These are phyloP conservation scores for Ophiocordyceps camponoti-saundersi DNA, from an alignment of 2,329 filamentous ascomycete species.

Conservation along the genomic window DNA sequence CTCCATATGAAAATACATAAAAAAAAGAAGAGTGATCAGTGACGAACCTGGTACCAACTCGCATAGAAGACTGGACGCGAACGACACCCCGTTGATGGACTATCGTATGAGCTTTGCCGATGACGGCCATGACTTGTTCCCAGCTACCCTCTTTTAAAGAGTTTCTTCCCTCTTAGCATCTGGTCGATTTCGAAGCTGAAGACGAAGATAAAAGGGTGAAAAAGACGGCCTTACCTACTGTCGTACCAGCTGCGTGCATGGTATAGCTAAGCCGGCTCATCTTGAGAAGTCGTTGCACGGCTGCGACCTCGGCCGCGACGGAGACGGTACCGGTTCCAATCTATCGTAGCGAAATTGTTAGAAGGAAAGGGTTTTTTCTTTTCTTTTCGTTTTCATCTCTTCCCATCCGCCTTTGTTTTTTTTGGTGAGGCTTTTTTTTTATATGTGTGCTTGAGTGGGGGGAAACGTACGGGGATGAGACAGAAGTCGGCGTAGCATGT, in stretches of 20 bases:
- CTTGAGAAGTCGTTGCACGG: conserved; percentile 72
- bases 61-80: conserved; percentile 76
- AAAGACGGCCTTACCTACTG: conserved; percentile 55
- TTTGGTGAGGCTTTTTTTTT: too few relatives aligned
- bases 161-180: too few relatives aligned
- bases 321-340: conserved; percentile 66
- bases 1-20: too few relatives aligned
- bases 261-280: conserved; percentile 65
- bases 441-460: not conserved
- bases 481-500: conserved; percentile 83
- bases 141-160: conserved; percentile 71
- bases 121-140: conserved; percentile 71
- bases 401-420: too few relatives aligned
- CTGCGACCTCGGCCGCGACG: conserved; percentile 70
- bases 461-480: conserved; percentile 51
- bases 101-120: conserved; percentile 70
- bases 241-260: conserved; percentile 91
- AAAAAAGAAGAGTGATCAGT: not conserved
- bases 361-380: too few relatives aligned
- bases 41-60: conserved; percentile 59
- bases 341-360: too few relatives aligned
- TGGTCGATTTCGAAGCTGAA: too few relatives aligned
- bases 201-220: not conserved
- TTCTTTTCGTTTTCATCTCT: too few relatives aligned
- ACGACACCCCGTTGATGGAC: conserved; percentile 64